These are phyloP conservation scores for Yarrowia osloensis DNA, from an alignment of 805 yeast species.

Conservation along the genomic window DNA sequence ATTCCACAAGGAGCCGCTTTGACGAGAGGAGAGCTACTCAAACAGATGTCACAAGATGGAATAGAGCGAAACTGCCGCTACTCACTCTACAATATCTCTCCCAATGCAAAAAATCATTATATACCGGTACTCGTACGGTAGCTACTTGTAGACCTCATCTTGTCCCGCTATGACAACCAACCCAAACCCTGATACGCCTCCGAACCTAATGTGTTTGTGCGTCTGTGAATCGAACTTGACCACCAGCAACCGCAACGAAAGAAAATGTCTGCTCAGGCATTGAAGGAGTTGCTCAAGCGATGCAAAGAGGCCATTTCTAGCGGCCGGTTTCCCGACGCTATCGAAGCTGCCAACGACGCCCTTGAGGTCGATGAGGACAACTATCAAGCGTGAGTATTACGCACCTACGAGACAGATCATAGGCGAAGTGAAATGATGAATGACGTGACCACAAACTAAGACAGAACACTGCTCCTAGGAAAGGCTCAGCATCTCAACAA, in stretches of 20 bases:
- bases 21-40: no score
- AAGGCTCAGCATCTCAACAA: conserved; percentile 56
- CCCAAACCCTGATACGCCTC: conserved; percentile 15
- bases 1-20: no score
- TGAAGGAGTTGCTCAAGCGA: conserved; percentile 18
- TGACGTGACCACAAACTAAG: neutral
- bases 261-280: conserved; percentile 22
- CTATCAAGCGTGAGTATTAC: conserved; percentile 60
- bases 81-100: no score
- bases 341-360: conserved; percentile 57
- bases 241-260: neutral
- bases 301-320: conserved; percentile 6
- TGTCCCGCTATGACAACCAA: no score
- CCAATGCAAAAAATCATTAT: no score
- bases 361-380: conserved; percentile 56
- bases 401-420: neutral
- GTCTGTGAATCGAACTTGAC: neutral
- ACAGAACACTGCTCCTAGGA: conserved; percentile 54
- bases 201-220: neutral
- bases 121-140: no score
- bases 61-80: no score
- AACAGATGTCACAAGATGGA: no score
- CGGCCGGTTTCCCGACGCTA: conserved; percentile 43
- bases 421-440: neutral
- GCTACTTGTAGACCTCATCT: no score